Evolutionary conservation across 2,329 filamentous ascomycete species (phyloP), one percentile per base, ranked within the genome.

Genomic region (Orbilia quercus): DNA sequence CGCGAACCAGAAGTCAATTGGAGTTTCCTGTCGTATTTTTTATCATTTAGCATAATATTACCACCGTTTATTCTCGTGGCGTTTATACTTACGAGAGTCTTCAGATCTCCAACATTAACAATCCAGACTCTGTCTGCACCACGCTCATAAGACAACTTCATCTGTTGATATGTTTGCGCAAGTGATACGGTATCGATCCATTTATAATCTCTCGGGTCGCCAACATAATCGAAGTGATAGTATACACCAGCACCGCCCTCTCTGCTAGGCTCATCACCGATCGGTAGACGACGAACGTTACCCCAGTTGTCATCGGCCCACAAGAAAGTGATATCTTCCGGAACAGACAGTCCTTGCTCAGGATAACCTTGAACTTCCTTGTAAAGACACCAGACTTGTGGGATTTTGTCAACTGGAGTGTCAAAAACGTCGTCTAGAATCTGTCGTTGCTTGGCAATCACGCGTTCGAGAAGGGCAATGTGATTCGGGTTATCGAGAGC

Each of bases 331-430:
- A 91, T 85, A 77, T 89, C 85, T 38, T 90, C 88, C 0, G 88
- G 80, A 79, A 90, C 84, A 1, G 81, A 80, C 78, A 91, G 83
- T 1, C 89, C 89, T 14, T 85, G 82, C 66, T 89, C 86, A 67
- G 88, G 86, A 78, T 91, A 91, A 5, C 85, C 85, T 80, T 89
- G 88, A 1, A 91, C 76, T 72, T 91, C 89, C 78, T 90, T 91
- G 80, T 91, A 91, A 73, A 91, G 80, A 76, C 88, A 90, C 88
- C 89, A 91, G 80, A 88, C 84, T 79, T 91, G 89, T 4, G 89
- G 88, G 0, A 89, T 84, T 1, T 83, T 81, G 82, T 82, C 82
- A 1, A 79, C 78, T 2, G 83, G 79, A 38, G 85, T 82, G 48
- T 85, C 80, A 45, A 89, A 84, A 0, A 89, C 85, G 1, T 85